phyloP scores from a whole-genome alignment of 176 grass and related monocot species.

The Cenchrus fungigraminus region DNA sequence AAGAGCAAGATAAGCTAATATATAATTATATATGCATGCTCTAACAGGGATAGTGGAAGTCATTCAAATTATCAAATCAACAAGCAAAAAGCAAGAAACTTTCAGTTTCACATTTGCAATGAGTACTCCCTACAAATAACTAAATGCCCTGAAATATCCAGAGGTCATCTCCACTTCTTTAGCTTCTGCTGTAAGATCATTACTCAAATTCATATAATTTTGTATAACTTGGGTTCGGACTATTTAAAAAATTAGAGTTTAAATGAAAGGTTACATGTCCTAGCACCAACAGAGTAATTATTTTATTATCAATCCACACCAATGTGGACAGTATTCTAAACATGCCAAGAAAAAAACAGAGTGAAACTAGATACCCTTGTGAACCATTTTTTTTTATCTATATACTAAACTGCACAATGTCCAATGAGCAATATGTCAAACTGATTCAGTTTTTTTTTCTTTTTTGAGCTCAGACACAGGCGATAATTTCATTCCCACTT shows the following conservation, averaged over 20 bases:
- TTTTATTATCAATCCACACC: background rate
- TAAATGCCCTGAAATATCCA: slow-evolving; percentile 3
- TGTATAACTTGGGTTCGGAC: slow-evolving; percentile 15
- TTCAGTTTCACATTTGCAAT: slow-evolving; percentile 31
- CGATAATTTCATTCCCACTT: too few species aligned
- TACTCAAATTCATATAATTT: slow-evolving; percentile 19
- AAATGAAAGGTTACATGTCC: background rate
- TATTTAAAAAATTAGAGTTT: background rate
- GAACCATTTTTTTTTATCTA: background rate
- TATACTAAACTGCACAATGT: background rate
- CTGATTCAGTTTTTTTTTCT: background rate
- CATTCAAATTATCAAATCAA: background rate
- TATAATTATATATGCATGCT: too few species aligned
- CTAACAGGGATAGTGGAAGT: background rate
- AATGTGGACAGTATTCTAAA: slow-evolving; percentile 26
- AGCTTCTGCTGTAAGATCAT: slow-evolving; percentile 4
- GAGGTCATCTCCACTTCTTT: background rate
- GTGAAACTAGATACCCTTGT: background rate
- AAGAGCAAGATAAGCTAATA: too few species aligned
- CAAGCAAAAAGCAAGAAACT: background rate
- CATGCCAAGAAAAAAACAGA: background rate
- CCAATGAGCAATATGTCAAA: background rate
- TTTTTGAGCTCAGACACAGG: background rate
- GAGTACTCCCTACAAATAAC: background rate
- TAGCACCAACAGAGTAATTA: slow-evolving; percentile 12